Evolutionary conservation across 768 basidiomycete species (phyloP).

Genomic region (Leccinum obscurum): DNA sequence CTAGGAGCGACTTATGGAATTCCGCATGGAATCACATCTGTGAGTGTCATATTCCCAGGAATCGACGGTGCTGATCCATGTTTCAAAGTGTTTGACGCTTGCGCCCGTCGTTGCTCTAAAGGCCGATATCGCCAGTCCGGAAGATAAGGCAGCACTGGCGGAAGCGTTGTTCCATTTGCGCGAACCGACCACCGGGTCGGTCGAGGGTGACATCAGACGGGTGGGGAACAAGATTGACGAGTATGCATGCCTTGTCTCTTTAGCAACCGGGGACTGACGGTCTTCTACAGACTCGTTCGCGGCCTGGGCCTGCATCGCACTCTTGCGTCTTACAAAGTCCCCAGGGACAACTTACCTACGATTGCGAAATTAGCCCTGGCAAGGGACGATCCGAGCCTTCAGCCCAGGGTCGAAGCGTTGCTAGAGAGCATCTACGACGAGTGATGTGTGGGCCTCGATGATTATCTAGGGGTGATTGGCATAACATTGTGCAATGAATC

Average conservation of each 20-base stretch:
- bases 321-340: slow-evolving; percentile 64
- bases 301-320: slow-evolving; percentile 58
- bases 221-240: slow-evolving; percentile 54
- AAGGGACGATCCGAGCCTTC: slow-evolving; percentile 36
- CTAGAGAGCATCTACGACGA: slow-evolving; percentile 46
- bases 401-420: slow-evolving; percentile 45
- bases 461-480: not conserved
- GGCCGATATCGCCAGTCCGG: slow-evolving; percentile 54
- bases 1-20: slow-evolving; percentile 73
- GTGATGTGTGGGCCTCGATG: not conserved
- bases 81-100: slow-evolving; percentile 65
- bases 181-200: slow-evolving; percentile 59
- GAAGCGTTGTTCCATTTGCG: slow-evolving; percentile 56
- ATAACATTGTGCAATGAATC: not conserved
- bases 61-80: not conserved
- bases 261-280: slow-evolving; percentile 7
- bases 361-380: slow-evolving; percentile 43
- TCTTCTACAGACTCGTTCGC: slow-evolving; percentile 52
- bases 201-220: slow-evolving; percentile 60
- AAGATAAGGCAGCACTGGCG: slow-evolving; percentile 63
- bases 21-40: slow-evolving; percentile 84
- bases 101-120: slow-evolving; percentile 61
- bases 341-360: slow-evolving; percentile 49
- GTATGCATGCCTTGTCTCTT: slow-evolving; percentile 38
- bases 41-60: slow-evolving; percentile 34